Base-by-base conservation (phyloP, 768 basidiomycete genomes). In the Scleroderma citrinum region DNA sequence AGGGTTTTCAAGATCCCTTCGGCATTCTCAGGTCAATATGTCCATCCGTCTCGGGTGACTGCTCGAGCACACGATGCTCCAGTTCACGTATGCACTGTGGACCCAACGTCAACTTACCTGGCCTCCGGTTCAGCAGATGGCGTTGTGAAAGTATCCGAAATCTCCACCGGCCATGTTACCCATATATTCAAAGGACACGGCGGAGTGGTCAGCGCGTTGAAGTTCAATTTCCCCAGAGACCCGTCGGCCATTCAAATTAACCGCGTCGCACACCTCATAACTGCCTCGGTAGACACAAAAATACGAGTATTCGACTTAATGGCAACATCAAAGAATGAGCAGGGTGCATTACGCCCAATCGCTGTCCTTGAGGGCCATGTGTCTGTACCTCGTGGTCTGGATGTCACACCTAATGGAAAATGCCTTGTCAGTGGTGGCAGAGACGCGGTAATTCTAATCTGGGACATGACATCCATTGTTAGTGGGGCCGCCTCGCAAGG, bases 61-160 rank as follows among this genome's bases (percentile, higher is more conserved):
- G 73, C 90, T 4, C 84, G 81, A 53, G 91, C 94, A 4, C 96
- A 99, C 59, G 88, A 93, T 46, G 87, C 93, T 3, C 95, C 96
- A 12, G 86, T 98, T 40, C 92, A 97, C 60, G 86, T 94, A 47
- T 90, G 89, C 61, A 81, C 76, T 54, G 68, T 80, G 13, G 94
- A 91, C 71, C 90, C 85, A 16, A 88, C 88, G 8, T 92, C 89
- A 2, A 85, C 87, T 2, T 87, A 95, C 56, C 77, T 97, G 55
- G 96, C 96, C 7, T 95, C 94, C 16, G 96, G 96, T 1, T 88
- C 95, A 11, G 92, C 95, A 7, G 96, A 99, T 56, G 95, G 96
- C 20, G 78, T 90, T 29, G 96, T 97, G 39, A 98, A 97, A 72
- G 91, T 99, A 10, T 98, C 93, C 93, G 86, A 96, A 64, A 82